Percentiles rank a stretch among this genome's conserved stretches.
These are phyloP conservation scores for Zangia roseola DNA, from an alignment of 768 basidiomycete species.

Conservation along the genomic window DNA sequence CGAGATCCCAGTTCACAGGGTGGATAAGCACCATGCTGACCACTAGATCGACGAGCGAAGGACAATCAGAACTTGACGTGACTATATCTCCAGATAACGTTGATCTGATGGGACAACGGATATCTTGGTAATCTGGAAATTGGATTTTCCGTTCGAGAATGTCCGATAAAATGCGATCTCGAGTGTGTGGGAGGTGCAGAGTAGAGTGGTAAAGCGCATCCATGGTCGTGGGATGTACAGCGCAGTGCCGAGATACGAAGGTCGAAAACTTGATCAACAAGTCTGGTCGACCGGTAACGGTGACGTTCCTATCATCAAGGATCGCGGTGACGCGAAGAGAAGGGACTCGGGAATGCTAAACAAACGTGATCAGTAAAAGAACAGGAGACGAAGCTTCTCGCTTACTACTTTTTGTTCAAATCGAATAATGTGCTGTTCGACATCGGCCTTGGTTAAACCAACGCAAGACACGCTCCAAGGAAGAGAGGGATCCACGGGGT, in stretches of 20 bases:
- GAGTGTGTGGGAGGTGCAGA: slow-evolving; percentile 26
- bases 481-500: slow-evolving; percentile 22
- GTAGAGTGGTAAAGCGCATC: slow-evolving; percentile 54
- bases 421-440: slow-evolving; percentile 26
- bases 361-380: background rate
- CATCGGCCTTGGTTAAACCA: slow-evolving; percentile 26
- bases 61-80: slow-evolving; percentile 15
- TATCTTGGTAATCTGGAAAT: slow-evolving; percentile 49
- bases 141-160: slow-evolving; percentile 41
- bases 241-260: slow-evolving; percentile 34
- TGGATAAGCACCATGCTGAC: slow-evolving; percentile 42
- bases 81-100: slow-evolving; percentile 43
- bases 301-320: slow-evolving; percentile 46
- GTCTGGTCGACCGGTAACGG: slow-evolving; percentile 59
- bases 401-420: slow-evolving; percentile 22
- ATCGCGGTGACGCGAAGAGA: slow-evolving; percentile 51
- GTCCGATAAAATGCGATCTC: slow-evolving; percentile 45
- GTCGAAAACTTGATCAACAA: slow-evolving; percentile 43
- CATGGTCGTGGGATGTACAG: slow-evolving; percentile 44
- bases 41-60: slow-evolving; percentile 40
- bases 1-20: slow-evolving; percentile 53
- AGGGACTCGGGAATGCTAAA: slow-evolving; percentile 16
- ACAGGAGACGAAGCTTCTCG: background rate
- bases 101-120: slow-evolving; percentile 49
- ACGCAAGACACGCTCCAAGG: slow-evolving; percentile 50